A percentile compares a stretch with the other conserved stretches of the same genome.
These are phyloP conservation scores for Pseudogymnoascus sp. DNA, from an alignment of 2,329 filamentous ascomycete species.

Conservation along the genomic window DNA sequence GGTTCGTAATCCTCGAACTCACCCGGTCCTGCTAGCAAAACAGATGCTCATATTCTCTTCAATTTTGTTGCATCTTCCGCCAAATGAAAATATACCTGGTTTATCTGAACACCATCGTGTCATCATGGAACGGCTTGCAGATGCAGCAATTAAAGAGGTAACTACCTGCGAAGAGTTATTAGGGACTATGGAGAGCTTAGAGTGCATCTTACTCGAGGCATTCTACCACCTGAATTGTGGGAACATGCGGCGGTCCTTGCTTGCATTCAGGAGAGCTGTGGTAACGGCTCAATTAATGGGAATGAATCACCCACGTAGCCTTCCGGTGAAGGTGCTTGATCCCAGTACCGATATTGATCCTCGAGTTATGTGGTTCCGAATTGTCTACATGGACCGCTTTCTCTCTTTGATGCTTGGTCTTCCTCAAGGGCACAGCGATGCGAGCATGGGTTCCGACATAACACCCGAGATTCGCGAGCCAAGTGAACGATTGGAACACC, in stretches of 20 bases:
- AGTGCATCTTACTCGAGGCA: constrained; percentile 35
- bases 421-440: constrained; percentile 35
- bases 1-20: constrained; percentile 21
- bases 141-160: constrained; percentile 18
- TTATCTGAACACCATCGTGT: constrained; percentile 14
- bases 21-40: constrained; percentile 36
- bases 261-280: constrained; percentile 32
- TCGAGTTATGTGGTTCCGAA: constrained; percentile 37
- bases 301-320: constrained; percentile 25
- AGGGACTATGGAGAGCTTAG: constrained; percentile 32
- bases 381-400: constrained; percentile 39
- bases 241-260: constrained; percentile 34
- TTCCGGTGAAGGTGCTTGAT: background rate
- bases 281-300: constrained; percentile 35
- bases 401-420: constrained; percentile 41
- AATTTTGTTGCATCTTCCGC: constrained; percentile 29
- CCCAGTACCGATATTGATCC: constrained; percentile 31
- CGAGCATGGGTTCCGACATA: constrained; percentile 30
- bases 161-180: constrained; percentile 33
- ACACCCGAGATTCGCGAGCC: constrained; percentile 28
- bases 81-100: constrained; percentile 11
- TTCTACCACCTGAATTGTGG: constrained; percentile 32
- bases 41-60: constrained; percentile 33
- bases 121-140: constrained; percentile 21
- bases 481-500: constrained; percentile 37